Percentiles rank a stretch among this genome's conserved stretches.
phyloP scores from a whole-genome alignment of 371 early-diverging fungal genomes.

The Syncephalastrum contaminatum region DNA sequence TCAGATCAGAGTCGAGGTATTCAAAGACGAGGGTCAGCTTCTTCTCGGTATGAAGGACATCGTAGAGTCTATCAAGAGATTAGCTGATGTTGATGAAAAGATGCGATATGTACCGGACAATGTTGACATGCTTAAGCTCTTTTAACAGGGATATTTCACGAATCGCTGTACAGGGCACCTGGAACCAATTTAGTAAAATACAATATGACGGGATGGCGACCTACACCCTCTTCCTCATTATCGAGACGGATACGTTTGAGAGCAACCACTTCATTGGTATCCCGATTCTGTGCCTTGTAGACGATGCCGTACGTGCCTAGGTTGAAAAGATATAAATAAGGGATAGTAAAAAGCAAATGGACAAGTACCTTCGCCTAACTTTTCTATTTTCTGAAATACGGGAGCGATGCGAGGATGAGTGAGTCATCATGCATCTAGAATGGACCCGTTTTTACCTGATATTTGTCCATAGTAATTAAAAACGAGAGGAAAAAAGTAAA shows the following conservation, averaged over 20 bases:
- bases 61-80: conserved; percentile 65
- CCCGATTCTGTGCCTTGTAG: conserved; percentile 94
- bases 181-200: conserved; percentile 1
- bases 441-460: conserved; percentile 55
- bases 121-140: conserved; percentile 93
- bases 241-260: conserved; percentile 97
- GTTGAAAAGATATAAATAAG: not conserved
- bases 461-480: conserved; percentile 66
- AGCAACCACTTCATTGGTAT: conserved; percentile 94
- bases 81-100: not conserved
- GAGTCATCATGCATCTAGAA: not conserved
- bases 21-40: conserved; percentile 95
- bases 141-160: conserved; percentile 98
- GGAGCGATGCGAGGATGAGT: conserved; percentile 6
- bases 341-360: not conserved
- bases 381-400: conserved; percentile 78
- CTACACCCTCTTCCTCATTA: conserved; percentile 93
- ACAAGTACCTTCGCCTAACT: conserved; percentile 80
- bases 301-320: conserved; percentile 96
- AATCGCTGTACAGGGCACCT: conserved; percentile 96
- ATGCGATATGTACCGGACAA: conserved; percentile 66
- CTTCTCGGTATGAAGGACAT: conserved; percentile 95
- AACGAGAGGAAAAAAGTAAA: conserved; percentile 5
- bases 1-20: conserved; percentile 93
- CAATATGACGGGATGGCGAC: conserved; percentile 8